A percentile compares a stretch with the other conserved stretches of the same genome.
Evolutionary conservation across 805 yeast species (phyloP).

Genomic region (Yarrowia yakushimensis): DNA sequence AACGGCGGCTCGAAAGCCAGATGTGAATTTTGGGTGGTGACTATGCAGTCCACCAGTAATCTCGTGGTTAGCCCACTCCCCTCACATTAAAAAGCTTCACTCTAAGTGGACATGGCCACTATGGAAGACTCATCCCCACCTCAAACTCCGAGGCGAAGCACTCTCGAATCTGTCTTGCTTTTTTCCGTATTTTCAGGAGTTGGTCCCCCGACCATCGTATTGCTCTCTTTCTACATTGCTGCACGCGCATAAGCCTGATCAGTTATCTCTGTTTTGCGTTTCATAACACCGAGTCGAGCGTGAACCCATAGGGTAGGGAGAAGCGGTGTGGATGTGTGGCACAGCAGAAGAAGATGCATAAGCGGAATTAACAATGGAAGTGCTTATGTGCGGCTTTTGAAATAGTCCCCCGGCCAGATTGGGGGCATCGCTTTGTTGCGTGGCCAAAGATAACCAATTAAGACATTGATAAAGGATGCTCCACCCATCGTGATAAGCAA

Average conservation of each 20-base stretch:
- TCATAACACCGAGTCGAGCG: not conserved
- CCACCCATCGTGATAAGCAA: no score
- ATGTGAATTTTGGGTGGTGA: no score
- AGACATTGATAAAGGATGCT: not conserved
- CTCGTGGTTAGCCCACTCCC: no score
- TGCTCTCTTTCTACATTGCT: not conserved
- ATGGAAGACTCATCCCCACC: no score
- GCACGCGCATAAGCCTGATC: not conserved
- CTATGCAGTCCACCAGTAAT: no score
- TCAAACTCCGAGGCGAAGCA: no score
- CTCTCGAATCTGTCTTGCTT: no score
- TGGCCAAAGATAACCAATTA: not conserved
- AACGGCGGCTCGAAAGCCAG: not conserved
- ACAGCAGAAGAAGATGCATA: not conserved
- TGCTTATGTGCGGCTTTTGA: not conserved
- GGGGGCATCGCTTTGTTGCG: not conserved
- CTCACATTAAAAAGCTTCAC: constrained; percentile 3
- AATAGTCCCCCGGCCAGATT: not conserved
- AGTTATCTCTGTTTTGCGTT: not conserved
- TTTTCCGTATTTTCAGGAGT: not conserved
- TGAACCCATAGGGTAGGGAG: constrained; percentile 9
- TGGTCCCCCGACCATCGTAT: no score
- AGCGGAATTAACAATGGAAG: not conserved
- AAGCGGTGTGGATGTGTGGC: not conserved
- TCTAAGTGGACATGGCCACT: no score